These are phyloP conservation scores for Schwanniomyces etchellsii DNA, from an alignment of 1,139 yeast species.

Conservation along the genomic window DNA sequence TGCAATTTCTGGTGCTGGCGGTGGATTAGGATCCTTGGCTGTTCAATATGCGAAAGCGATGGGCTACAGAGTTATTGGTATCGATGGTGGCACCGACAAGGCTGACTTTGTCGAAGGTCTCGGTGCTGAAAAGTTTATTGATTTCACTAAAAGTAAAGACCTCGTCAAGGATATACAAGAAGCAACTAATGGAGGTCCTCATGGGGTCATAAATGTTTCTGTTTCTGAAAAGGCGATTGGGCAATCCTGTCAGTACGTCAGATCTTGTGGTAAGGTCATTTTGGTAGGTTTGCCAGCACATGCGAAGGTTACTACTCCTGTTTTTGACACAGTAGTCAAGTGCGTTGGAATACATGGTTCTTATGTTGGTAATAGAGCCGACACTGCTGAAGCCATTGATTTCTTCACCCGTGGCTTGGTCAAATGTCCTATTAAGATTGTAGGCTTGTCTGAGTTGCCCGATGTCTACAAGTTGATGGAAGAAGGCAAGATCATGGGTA, in stretches of 20 bases:
- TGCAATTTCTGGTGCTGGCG: constrained; percentile 74
- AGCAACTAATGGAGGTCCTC: constrained; percentile 74
- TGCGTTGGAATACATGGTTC: constrained; percentile 65
- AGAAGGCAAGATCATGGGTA: constrained; percentile 64
- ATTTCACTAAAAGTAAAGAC: constrained; percentile 55
- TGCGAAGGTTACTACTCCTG: constrained; percentile 59
- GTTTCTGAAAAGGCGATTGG: constrained; percentile 63
- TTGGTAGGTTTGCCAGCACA: constrained; percentile 73
- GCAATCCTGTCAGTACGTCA: constrained; percentile 59
- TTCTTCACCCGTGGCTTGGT: constrained; percentile 68
- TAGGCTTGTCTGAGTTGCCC: constrained; percentile 62
- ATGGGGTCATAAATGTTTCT: constrained; percentile 70
- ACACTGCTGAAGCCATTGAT: constrained; percentile 70
- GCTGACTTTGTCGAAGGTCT: constrained; percentile 47
- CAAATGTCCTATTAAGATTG: constrained; percentile 64
- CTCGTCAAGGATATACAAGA: constrained; percentile 48
- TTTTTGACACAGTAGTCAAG: constrained; percentile 61
- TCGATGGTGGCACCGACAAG: constrained; percentile 72
- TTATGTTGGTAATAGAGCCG: constrained; percentile 78
- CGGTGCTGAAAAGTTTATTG: constrained; percentile 67
- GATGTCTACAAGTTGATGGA: constrained; percentile 63
- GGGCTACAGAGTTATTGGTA: constrained; percentile 71
- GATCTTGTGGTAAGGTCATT: constrained; percentile 67
- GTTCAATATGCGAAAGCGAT: constrained; percentile 69
- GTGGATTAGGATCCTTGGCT: constrained; percentile 74